Base-by-base conservation (phyloP, 768 basidiomycete genomes). In the Porpolomopsis calyptriformis region DNA sequence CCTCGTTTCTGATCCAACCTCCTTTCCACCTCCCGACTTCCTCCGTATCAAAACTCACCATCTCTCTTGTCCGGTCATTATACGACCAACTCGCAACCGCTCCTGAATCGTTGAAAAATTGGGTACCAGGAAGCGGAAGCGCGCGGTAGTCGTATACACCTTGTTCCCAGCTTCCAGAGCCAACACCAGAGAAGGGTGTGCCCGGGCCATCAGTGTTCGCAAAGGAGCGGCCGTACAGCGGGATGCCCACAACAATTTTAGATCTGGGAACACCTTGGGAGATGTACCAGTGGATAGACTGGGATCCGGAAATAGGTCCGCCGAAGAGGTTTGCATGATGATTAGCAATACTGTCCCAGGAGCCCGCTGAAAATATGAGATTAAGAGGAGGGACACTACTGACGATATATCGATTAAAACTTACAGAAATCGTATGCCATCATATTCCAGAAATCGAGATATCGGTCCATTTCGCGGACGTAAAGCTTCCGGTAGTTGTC, bases 371-470 rank as follows among this genome's bases (percentile, higher is more conserved):
- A 16, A 35, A 43, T 25, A 36, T 49, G 31, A 18, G 18, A 22
- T 37, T 22, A 23, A 46, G 11, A 24, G 19, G 39, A 35, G 4
- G 14, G 29, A 33, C 16, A 26, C 36, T n/a, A 25, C 25, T 11
- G 23, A 45, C 36, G 14, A n/a, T 20, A 29, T 34, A 26, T 33
- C 14, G 33, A 11, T 20, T 29, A 18, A 39, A 23, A 63, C 73
- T 46, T 52, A 83, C 84, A 76, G 55, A 83, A 89, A 59, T 89
- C 87, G 53, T 90, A 89, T 1, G 84, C 80, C 96, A 99, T 99
- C 61, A 99, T 65, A 60, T 99, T 98, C 93, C 92, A 98, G 61
- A 97, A 92, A 57, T 90, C 86, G 19, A 99, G 78, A 48, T 74
- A 81, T 49, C 71, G 71, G 59, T 92, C 83, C 93, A 99, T 98